phyloP scores from a whole-genome alignment of 768 basidiomycete genomes.

The Pulveroboletus sp. region DNA sequence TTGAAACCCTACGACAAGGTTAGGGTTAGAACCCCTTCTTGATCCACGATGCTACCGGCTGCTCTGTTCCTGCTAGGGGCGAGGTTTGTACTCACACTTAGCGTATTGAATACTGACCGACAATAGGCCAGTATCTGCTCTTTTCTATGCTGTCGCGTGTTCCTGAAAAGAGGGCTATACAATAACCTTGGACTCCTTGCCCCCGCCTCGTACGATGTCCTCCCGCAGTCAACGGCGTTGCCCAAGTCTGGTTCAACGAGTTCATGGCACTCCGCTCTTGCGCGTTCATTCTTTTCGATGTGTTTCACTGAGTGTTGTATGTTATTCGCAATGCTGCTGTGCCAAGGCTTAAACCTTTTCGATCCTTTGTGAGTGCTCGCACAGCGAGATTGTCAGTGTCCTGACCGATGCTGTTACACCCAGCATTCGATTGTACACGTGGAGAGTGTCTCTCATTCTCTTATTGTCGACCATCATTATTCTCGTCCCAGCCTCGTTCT shows the following conservation, averaged over 20 bases:
- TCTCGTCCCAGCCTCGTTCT: constrained; percentile 59
- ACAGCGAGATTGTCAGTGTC: not conserved
- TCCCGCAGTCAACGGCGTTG: constrained; percentile 22
- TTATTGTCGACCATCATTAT: constrained; percentile 61
- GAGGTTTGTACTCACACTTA: constrained; percentile 15
- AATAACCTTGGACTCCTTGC: constrained; percentile 51
- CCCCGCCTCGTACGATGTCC: constrained; percentile 23
- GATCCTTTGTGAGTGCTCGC: constrained; percentile 44
- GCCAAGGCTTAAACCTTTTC: constrained; percentile 59
- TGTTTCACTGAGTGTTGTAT: constrained; percentile 74
- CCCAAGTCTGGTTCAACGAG: constrained; percentile 18
- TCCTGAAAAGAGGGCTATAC: constrained; percentile 54
- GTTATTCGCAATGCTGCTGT: constrained; percentile 66
- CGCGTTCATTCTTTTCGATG: constrained; percentile 58
- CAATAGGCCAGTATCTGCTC: constrained; percentile 37
- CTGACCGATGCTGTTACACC: not conserved
- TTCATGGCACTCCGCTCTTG: constrained; percentile 49
- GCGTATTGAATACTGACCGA: constrained; percentile 1
- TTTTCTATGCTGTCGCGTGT: constrained; percentile 56
- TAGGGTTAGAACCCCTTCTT: constrained; percentile 22
- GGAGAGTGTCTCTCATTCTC: constrained; percentile 59
- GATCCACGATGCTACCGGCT: constrained; percentile 12
- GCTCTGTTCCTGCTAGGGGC: constrained; percentile 9
- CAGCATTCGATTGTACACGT: constrained; percentile 64
- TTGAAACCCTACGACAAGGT: constrained; percentile 28